Evolutionary conservation across 768 basidiomycete species (phyloP).

Genomic region (Macrolepiota dolichaula): DNA sequence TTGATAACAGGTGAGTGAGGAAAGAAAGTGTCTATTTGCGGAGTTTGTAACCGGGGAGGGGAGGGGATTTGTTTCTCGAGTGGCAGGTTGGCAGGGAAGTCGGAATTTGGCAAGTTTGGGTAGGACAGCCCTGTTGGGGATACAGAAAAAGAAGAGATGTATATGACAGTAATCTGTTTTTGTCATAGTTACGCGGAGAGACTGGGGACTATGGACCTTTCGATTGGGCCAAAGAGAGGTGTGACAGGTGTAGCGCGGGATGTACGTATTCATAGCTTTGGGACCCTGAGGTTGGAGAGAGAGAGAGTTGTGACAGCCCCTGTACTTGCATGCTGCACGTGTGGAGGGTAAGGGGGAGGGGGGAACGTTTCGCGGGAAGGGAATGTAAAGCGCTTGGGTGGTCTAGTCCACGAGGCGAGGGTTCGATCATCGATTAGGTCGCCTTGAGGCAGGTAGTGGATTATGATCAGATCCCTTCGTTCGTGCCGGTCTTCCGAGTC

Average conservation of each 20-base stretch:
- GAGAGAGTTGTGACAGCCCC: too few species aligned
- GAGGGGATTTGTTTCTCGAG: background rate
- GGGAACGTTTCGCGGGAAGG: constrained; percentile 3
- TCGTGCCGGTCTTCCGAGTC: background rate
- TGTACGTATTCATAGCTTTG: too few species aligned
- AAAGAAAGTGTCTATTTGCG: background rate
- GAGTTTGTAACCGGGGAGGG: background rate
- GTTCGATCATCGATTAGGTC: too few species aligned
- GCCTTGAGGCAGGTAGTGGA: background rate
- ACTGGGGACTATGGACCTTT: too few species aligned
- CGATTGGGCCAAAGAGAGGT: too few species aligned
- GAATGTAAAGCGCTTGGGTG: background rate
- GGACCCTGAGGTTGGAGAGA: too few species aligned
- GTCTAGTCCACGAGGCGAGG: background rate
- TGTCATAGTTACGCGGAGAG: too few species aligned
- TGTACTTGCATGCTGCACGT: background rate
- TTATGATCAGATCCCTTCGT: background rate
- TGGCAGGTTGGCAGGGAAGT: background rate
- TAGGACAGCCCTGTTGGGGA: background rate
- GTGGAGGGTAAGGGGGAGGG: too few species aligned
- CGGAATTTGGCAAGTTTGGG: background rate
- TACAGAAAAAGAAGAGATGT: background rate
- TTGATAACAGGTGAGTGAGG: constrained; percentile 9
- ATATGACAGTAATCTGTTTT: background rate
- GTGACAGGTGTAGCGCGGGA: too few species aligned